These are phyloP conservation scores for Suhomyces bokatorum DNA, from an alignment of 1,139 yeast species.

Conservation along the genomic window DNA sequence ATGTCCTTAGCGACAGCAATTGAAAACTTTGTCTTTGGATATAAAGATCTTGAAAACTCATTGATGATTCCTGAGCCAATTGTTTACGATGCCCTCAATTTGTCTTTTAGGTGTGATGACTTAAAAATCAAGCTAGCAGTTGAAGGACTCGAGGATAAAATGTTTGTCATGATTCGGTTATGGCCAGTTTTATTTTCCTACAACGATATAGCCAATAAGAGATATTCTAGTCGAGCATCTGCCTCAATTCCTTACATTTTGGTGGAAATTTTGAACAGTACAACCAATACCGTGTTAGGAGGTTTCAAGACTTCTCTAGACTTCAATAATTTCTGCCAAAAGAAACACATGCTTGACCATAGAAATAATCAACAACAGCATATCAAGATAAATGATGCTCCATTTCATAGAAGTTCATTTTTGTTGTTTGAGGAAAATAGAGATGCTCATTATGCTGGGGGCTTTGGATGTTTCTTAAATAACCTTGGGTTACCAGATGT, in stretches of 20 bases:
- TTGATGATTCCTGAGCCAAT: constrained; percentile 56
- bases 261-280: constrained; percentile 27
- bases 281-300: constrained; percentile 24
- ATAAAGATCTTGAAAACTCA: constrained; percentile 73
- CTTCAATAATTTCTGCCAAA: constrained; percentile 61
- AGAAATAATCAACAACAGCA: constrained; percentile 63
- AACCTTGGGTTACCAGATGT: constrained; percentile 66
- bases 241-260: constrained; percentile 50
- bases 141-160: constrained; percentile 13
- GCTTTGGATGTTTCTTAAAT: constrained; percentile 56
- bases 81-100: constrained; percentile 67
- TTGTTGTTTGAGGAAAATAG: constrained; percentile 53
- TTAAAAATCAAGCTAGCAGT: constrained; percentile 28
- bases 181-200: constrained; percentile 46
- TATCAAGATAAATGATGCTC: constrained; percentile 71
- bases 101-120: constrained; percentile 49
- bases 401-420: constrained; percentile 78
- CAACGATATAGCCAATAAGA: constrained; percentile 69
- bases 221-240: constrained; percentile 60
- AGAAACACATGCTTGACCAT: constrained; percentile 48
- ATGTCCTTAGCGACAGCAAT: constrained; percentile 46
- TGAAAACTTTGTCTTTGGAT: constrained; percentile 58
- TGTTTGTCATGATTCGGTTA: constrained; percentile 28
- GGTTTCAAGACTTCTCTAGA: constrained; percentile 54
- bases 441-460: constrained; percentile 44